phyloP scores from a whole-genome alignment of 2,329 filamentous ascomycete species.

The Monilinia laxa region DNA sequence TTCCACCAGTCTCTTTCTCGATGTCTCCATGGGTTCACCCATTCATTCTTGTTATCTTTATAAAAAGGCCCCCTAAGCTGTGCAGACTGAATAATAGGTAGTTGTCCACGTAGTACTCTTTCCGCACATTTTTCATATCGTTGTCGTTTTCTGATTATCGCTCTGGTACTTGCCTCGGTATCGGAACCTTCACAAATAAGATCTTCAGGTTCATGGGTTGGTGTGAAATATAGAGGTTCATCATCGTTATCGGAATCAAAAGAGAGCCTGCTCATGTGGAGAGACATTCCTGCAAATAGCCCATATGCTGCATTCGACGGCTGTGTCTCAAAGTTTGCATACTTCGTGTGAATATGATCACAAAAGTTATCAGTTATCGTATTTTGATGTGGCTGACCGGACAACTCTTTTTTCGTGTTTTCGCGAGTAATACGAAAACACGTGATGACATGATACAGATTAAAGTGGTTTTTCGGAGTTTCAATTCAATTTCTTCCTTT shows the following conservation, averaged over 20 bases:
- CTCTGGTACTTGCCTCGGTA: conserved; percentile 51
- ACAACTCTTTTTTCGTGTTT: conserved; percentile 21
- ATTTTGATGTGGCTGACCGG: conserved; percentile 21
- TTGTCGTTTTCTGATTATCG: conserved; percentile 50
- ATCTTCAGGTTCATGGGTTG: conserved; percentile 46
- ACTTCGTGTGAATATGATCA: conserved; percentile 3
- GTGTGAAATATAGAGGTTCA: conserved; percentile 51
- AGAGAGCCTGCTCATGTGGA: conserved; percentile 8
- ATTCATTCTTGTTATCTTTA: conserved; percentile 46
- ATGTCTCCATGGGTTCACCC: conserved; percentile 53
- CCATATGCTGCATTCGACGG: conserved; percentile 21
- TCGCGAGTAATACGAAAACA: conserved; percentile 15
- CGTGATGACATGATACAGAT: not conserved
- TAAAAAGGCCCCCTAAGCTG: conserved; percentile 60
- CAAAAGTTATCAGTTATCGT: conserved; percentile 20
- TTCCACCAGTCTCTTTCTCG: conserved; percentile 32
- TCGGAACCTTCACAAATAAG: conserved; percentile 58
- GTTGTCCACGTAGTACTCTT: conserved; percentile 56
- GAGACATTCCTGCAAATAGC: conserved; percentile 18
- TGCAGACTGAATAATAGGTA: conserved; percentile 60
- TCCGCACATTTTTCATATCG: conserved; percentile 60
- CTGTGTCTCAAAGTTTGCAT: conserved; percentile 15
- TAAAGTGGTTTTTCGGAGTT: conserved; percentile 1
- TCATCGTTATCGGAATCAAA: conserved; percentile 25
- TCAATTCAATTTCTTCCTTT: too few relatives aligned